Evolutionary conservation across 208 protist genomes (phyloP).

Genomic region (Trypanosoma theileri): DNA sequence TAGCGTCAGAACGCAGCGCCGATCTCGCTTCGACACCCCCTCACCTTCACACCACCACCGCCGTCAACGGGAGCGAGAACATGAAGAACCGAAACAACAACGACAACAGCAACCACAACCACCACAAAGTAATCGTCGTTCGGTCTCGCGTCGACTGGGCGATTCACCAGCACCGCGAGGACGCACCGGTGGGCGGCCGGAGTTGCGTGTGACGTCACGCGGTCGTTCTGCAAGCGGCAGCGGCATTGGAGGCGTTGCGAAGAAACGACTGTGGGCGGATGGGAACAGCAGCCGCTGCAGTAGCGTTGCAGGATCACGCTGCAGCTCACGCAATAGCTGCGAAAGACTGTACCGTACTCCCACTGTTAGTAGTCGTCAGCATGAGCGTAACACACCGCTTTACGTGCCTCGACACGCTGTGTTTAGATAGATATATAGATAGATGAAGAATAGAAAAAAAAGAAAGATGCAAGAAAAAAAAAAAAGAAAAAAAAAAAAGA

Average conservation of each 20-base stretch:
- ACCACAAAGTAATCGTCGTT: neutral
- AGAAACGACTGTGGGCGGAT: conserved; percentile 30
- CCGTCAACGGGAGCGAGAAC: neutral
- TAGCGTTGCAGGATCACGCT: conserved; percentile 15
- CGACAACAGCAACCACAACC: neutral
- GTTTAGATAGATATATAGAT: conserved; percentile 38
- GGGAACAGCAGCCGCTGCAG: conserved; percentile 21
- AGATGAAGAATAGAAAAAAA: neutral
- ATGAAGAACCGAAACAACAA: no score
- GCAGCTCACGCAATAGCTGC: conserved; percentile 33
- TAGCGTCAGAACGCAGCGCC: conserved; percentile 9
- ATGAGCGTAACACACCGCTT: conserved; percentile 20
- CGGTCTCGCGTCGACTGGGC: conserved; percentile 18
- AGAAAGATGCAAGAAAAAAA: neutral
- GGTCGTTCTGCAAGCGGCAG: conserved; percentile 13
- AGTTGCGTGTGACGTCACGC: conserved; percentile 1
- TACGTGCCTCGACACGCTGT: conserved; percentile 42
- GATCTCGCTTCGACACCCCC: conserved; percentile 35
- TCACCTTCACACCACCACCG: conserved; percentile 16
- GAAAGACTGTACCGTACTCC: conserved; percentile 71
- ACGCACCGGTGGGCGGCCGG: conserved; percentile 48
- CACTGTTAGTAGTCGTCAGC: conserved; percentile 63
- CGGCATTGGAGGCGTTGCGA: conserved; percentile 25
- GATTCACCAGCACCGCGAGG: conserved; percentile 57
- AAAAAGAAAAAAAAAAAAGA: conserved; percentile 1